These are phyloP conservation scores for Leccinum ochraceum DNA, from an alignment of 768 basidiomycete species.

Conservation along the genomic window DNA sequence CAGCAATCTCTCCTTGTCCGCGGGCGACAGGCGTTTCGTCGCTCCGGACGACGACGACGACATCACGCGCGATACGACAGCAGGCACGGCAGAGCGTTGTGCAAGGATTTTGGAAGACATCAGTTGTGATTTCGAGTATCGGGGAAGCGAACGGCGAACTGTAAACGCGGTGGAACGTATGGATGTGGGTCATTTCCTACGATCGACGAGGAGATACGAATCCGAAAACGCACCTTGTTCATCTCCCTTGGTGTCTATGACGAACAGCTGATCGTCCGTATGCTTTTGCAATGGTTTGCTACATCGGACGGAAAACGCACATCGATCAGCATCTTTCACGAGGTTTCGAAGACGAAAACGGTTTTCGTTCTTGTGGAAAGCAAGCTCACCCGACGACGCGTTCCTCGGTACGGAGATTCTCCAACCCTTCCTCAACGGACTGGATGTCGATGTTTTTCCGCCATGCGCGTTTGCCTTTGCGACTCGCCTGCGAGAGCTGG, in stretches of 20 bases:
- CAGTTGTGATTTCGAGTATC: constrained; percentile 53
- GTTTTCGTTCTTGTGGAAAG: background rate
- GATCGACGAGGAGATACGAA: background rate
- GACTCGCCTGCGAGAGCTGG: constrained; percentile 57
- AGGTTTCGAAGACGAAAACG: background rate
- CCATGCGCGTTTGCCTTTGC: constrained; percentile 94
- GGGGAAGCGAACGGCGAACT: constrained; percentile 64
- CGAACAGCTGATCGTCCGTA: constrained; percentile 73
- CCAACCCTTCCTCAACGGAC: constrained; percentile 74
- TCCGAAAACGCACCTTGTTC: constrained; percentile 49
- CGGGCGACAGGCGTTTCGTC: constrained; percentile 46
- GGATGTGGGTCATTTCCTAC: background rate
- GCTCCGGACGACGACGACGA: constrained; percentile 27
- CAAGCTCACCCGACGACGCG: constrained; percentile 67
- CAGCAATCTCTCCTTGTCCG: constrained; percentile 75
- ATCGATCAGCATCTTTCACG: background rate
- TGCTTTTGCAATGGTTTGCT: constrained; percentile 52
- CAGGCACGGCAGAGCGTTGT: constrained; percentile 86
- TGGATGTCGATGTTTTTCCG: constrained; percentile 89
- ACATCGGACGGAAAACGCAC: background rate
- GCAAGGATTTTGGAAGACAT: constrained; percentile 79
- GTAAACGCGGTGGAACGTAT: background rate
- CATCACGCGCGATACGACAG: constrained; percentile 61
- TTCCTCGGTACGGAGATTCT: constrained; percentile 79
- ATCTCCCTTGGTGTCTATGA: constrained; percentile 80